Evolutionary conservation across 176 grass and related monocot genomes (phyloP), one percentile per base, ranked within the genome.

Genomic region (Cenchrus fungigraminus): DNA sequence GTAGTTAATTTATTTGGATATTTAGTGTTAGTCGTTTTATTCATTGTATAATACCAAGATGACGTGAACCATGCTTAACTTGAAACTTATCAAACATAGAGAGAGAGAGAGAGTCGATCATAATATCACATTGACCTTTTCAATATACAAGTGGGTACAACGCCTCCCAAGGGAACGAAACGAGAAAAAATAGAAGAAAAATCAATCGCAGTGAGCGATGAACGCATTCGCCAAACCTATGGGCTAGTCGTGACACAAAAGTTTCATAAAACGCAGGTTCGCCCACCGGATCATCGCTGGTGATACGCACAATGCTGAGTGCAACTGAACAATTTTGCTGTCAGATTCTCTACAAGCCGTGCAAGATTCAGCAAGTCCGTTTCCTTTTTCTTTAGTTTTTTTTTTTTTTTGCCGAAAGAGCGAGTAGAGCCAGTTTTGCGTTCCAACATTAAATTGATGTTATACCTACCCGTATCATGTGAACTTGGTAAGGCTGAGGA

Each of bases 391-490:
- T 10, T 51, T 13, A 50, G 46, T 0, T 40, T 40, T 40, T 6
- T 32, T 53, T 12, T 6, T 53, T 32, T 31, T 2, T 53, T 31
- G 47, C 25, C 8, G 49, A 73, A 13, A 31, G 5, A 51, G 45
- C 5, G 0, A 44, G 9, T 51, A 59, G 42, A 17, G 61, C 61
- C 25, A 52, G 19, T 65, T 65, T 79, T 65, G 60, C 45, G 13
- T 79, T 79, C 77, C 44, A 65, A 12, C 44, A 79, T 64, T 12
- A 51, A 22, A 51, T 34, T 65, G 60, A 34, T 79, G 60, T 51
- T 65, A 6, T 31, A 79, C 76, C 76, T 79, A 64, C 42, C n/a
- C 22, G 5, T 64, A 79, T 65, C 43, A 79, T 50, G 77, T 63
- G 76, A 47, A 37, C 1, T 5, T 65, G 1, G 59, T 9, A 17